A percentile compares a stretch with the other conserved stretches of the same genome.
Conservation (phyloP, 768 basidiomycete genomes). For the Suillus alpinus region DNA sequence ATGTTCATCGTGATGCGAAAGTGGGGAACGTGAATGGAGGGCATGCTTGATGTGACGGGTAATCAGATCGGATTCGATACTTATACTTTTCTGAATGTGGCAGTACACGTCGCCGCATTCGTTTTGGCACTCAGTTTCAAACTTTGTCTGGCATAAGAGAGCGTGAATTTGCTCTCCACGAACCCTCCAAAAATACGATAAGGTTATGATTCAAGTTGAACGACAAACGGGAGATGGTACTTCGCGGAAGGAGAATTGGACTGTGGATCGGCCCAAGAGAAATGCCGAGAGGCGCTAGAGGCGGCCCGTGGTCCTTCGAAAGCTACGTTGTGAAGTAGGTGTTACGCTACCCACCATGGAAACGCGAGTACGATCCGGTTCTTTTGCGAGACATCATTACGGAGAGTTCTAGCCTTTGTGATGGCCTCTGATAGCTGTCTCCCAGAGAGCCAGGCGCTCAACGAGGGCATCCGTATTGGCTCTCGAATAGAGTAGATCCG, state of each 20-base stretch:
- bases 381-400: not conserved
- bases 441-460: conserved; percentile 28
- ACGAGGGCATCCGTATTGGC: conserved; percentile 23
- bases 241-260: not conserved
- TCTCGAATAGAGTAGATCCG: conserved; percentile 20
- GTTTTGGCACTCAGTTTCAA: not conserved
- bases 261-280: not conserved
- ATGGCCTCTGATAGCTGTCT: conserved; percentile 21
- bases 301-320: not conserved
- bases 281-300: not conserved
- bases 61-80: too few species aligned
- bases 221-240: not conserved
- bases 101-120: too few species aligned
- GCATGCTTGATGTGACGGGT: not conserved
- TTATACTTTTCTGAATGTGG: too few species aligned
- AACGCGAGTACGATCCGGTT: not conserved
- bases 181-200: not conserved
- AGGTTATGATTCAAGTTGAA: not conserved
- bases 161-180: too few species aligned
- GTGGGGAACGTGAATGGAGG: not conserved
- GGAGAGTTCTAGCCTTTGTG: not conserved
- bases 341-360: not conserved
- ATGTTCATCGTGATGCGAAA: not conserved
- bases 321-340: too few species aligned
- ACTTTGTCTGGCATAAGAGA: too few species aligned